Evolutionary conservation across 2,329 filamentous ascomycete genomes (phyloP), one percentile per base, ranked within the genome.

Genomic region (Hypoxylon sp.): DNA sequence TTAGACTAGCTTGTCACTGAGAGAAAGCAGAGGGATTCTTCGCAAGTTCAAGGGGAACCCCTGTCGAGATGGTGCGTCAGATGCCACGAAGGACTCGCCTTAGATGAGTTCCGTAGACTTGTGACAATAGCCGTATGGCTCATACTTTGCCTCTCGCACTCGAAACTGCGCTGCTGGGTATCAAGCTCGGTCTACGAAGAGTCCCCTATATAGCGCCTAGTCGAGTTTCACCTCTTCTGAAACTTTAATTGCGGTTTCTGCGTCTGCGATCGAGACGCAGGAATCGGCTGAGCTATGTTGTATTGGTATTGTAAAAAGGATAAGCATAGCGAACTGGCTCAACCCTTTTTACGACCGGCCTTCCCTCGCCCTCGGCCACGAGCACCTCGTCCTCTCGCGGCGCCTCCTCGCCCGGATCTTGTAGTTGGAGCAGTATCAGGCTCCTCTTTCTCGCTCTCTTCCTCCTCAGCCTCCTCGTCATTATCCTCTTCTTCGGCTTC

Each of bases 311-410:
- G 27, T 60, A 21, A 50, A 35, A 64, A 44, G 6, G 2, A 15
- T 27, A 11, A 6, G 10, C 11, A 15, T n/a, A 15, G 6, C 8
- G 5, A 48, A n/a, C 17, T 17, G 10, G 13, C 15, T 72, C 65
- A 72, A 29, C 69, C 70, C 57, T 70, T 75, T 60, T 75, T 76
- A 1, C 75, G 69, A 1, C 74, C 69, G 0, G 63, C 72, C 39
- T 74, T 77, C 13, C 65, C 72, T 27, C 75, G 70, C 15, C 74
- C 75, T 1, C 76, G 67, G 7, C 72, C 75, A 3, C 75, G 73
- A 3, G 72, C 72, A 19, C 74, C 71, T n/a, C 68, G 48, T 7
- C 73, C 73, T 27, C 74, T 70, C 1, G 63, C 47, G 7, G 62
- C 47, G 8, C 61, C 27, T 13, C 68, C 63, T 31, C 75, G 67